phyloP scores from a whole-genome alignment of 2,329 filamentous ascomycete species.

The Fusarium compactum region DNA sequence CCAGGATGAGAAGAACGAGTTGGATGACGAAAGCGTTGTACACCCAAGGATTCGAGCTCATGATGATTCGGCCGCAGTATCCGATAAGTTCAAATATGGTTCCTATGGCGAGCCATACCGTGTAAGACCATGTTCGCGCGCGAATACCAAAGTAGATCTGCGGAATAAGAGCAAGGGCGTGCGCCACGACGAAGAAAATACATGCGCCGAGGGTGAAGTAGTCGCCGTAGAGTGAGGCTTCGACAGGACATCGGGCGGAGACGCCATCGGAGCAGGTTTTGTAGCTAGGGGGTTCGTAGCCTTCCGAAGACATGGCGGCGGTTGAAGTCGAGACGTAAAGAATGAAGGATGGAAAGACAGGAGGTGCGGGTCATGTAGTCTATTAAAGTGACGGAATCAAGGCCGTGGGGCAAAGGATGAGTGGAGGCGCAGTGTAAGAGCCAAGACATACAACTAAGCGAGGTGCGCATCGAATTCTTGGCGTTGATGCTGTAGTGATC shows the following conservation, averaged over 20 bases:
- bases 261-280: conserved; percentile 26
- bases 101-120: conserved; percentile 52
- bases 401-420: conserved; percentile 14
- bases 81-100: conserved; percentile 57
- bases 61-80: conserved; percentile 56
- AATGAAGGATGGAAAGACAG: not conserved
- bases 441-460: conserved; percentile 24
- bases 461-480: conserved; percentile 21
- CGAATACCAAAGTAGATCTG: conserved; percentile 51
- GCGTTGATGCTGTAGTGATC: conserved; percentile 2
- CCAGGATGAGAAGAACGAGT: conserved; percentile 57
- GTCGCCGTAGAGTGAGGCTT: conserved; percentile 42
- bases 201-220: conserved; percentile 44
- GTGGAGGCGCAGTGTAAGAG: conserved; percentile 28
- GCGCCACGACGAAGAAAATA: conserved; percentile 52
- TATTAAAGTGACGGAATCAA: not conserved
- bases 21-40: conserved; percentile 57
- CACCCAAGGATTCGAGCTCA: conserved; percentile 56
- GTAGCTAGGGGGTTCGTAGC: conserved; percentile 29
- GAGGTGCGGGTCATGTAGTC: not conserved
- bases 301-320: conserved; percentile 13
- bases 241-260: conserved; percentile 38
- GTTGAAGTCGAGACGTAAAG: too few species aligned
- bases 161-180: conserved; percentile 50
- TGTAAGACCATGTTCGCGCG: conserved; percentile 56